A percentile compares a stretch with the other conserved stretches of the same genome.
phyloP scores from a whole-genome alignment of 108 stramenopile genomes.

The Chaetoceros muelleri region DNA sequence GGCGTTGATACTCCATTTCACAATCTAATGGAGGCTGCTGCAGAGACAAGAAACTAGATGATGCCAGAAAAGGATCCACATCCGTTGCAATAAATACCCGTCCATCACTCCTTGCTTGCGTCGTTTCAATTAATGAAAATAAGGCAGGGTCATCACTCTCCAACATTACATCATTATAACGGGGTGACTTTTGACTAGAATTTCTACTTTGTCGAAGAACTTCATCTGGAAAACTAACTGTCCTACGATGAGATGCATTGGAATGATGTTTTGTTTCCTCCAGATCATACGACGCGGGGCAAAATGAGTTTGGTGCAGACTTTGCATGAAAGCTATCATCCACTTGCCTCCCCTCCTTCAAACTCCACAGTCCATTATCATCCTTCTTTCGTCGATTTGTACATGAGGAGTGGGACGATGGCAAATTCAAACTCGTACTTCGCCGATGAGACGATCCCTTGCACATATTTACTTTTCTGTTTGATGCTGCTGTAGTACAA shows the following conservation, averaged over 20 bases:
- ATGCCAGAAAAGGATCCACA: neutral
- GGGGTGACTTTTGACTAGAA: neutral
- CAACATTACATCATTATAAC: neutral
- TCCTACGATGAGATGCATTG: neutral
- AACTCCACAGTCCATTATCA: too few relatives aligned
- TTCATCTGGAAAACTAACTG: neutral
- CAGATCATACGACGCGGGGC: neutral
- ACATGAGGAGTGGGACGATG: neutral
- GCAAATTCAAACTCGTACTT: neutral
- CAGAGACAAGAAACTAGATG: too few relatives aligned
- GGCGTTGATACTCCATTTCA: too few relatives aligned
- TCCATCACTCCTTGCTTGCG: neutral
- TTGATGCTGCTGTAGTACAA: too few relatives aligned
- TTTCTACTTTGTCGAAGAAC: neutral
- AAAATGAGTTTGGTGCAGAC: neutral
- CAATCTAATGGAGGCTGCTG: too few relatives aligned
- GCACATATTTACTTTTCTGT: too few relatives aligned
- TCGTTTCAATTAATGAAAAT: neutral
- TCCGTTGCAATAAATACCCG: neutral
- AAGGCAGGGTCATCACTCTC: neutral
- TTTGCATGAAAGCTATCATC: neutral
- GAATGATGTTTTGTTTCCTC: neutral
- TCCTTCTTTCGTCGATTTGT: too few relatives aligned
- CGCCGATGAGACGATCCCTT: too few relatives aligned
- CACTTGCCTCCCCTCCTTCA: neutral